Percentiles rank a stretch among this genome's conserved stretches.
phyloP scores from a whole-genome alignment of 2,329 filamentous ascomycete genomes.

The Cordyceps fumosorosea region DNA sequence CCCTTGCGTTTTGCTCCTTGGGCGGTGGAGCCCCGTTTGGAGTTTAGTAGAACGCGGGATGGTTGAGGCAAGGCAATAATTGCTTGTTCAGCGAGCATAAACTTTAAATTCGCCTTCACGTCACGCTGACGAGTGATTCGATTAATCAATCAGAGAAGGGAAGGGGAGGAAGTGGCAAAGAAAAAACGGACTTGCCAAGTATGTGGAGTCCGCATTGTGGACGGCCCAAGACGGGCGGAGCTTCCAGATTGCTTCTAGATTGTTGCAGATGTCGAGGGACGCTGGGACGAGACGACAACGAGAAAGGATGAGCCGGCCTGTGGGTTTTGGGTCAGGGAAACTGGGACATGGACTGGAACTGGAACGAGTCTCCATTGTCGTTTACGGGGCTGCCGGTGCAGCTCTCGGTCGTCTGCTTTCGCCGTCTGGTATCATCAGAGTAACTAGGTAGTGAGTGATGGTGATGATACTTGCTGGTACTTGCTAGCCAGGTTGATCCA shows the following conservation, averaged over 20 bases:
- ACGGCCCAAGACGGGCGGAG: slow-evolving; percentile 8
- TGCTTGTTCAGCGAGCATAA: not conserved
- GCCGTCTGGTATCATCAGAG: no score
- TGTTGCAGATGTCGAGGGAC: slow-evolving; percentile 6
- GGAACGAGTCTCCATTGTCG: not conserved
- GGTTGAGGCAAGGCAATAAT: not conserved
- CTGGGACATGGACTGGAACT: not conserved
- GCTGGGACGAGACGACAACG: not conserved
- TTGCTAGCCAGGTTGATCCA: no score
- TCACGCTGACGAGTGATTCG: not conserved
- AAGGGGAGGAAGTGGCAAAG: not conserved
- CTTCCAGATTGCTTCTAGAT: slow-evolving; percentile 13
- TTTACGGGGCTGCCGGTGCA: not conserved
- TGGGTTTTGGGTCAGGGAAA: not conserved
- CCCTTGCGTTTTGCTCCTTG: not conserved
- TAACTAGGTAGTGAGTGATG: no score
- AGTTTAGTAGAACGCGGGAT: not conserved
- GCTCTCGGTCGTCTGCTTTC: no score
- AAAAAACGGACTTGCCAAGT: not conserved
- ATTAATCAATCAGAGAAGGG: not conserved
- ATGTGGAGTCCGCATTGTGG: not conserved
- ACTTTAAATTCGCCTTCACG: not conserved
- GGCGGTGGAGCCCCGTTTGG: not conserved
- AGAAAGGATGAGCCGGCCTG: not conserved
- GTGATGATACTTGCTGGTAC: no score